Evolutionary conservation across 164 flowering plant genomes (phyloP), one percentile per base, ranked within the genome.

Genomic region (Piper betle): DNA sequence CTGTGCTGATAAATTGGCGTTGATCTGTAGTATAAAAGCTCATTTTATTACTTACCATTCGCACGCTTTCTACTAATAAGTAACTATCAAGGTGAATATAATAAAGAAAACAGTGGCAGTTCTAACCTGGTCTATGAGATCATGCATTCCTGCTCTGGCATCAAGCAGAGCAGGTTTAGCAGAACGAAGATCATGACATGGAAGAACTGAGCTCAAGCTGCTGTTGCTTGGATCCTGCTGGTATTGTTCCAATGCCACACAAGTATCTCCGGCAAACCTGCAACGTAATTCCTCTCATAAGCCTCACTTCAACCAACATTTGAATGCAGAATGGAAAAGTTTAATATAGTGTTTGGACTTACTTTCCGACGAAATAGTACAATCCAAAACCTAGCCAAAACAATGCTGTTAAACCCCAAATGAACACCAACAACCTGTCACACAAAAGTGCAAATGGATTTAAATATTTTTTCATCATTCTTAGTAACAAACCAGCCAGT

Each of bases 191-290:
- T 86, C 79, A 16, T 88, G 75, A 54, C 97, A 91, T 0, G 97
- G 94, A 11, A 91, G 78, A 62, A 91, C 76, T 1, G 90, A 74
- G 74, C 88, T 81, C 80, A 91, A 68, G 79, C 87, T 91, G 72
- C 74, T 91, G 79, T 86, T 84, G 53, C 73, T 65, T 9, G 97
- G 96, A 65, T 88, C 72, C 61, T 79, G 66, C 63, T 80, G 90
- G 69, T 87, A 91, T 55, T 73, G 73, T 52, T 78, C 75, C n/a
- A 91, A 76, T 41, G 94, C 91, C 41, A 84, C 79, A 69, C 96
- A 91, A 1, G 95, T 79, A 62, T 91, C 97, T 12, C 76, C 68
- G 0, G 87, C 66, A 61, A 91, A 91, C 54, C 97, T 91, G 83
- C 55, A 57, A 37, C 39, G 55, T 68, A 19, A 7, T 38, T 42